A percentile compares a stretch with the other conserved stretches of the same genome.
Conservation (phyloP, 192 early-diverging fungal species). For the Umbelopsis sp. region DNA sequence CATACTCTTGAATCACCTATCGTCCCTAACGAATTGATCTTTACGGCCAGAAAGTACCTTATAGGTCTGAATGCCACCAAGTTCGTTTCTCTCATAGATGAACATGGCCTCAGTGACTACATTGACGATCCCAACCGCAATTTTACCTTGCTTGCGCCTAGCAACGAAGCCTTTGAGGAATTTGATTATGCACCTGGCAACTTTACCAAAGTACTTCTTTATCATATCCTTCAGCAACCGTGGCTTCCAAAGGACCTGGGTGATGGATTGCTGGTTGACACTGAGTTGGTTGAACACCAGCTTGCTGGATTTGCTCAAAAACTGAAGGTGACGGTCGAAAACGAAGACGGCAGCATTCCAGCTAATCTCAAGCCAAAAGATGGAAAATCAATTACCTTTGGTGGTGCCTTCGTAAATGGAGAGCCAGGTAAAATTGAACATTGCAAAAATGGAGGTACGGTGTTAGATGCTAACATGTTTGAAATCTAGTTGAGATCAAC, state of each 20-base stretch:
- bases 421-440: conserved; percentile 1
- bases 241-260: conserved; percentile 43
- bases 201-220: conserved; percentile 46
- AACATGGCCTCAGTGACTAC: conserved; percentile 54
- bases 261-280: conserved; percentile 51
- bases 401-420: conserved; percentile 24
- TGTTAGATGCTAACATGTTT: background rate
- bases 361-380: background rate
- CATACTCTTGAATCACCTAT: conserved; percentile 32
- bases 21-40: conserved; percentile 45
- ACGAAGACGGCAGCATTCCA: background rate
- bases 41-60: conserved; percentile 67
- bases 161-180: conserved; percentile 50
- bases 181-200: conserved; percentile 35
- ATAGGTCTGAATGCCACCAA: conserved; percentile 67
- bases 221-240: conserved; percentile 65
- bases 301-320: conserved; percentile 23
- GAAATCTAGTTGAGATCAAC: conserved; percentile 15
- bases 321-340: conserved; percentile 21
- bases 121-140: conserved; percentile 54
- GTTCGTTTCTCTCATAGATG: conserved; percentile 59
- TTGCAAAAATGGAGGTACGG: background rate
- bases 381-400: conserved; percentile 33
- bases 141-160: conserved; percentile 70
- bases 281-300: conserved; percentile 41